phyloP scores from a whole-genome alignment of 768 basidiomycete species.

The Boletus sp. region DNA sequence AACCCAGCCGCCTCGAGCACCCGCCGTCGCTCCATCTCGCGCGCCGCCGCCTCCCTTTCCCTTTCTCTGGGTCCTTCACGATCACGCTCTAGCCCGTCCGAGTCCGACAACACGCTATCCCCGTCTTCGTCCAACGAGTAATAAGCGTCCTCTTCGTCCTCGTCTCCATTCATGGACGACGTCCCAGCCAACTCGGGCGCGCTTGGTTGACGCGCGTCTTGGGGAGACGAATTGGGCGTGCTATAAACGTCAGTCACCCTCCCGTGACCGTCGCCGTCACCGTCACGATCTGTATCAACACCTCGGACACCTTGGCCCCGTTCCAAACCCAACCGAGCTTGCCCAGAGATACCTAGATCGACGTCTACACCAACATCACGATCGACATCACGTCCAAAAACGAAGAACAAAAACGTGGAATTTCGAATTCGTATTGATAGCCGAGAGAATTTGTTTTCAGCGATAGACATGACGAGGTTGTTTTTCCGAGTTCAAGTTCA shows the following conservation, averaged over 20 bases:
- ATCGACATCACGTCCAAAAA: constrained; percentile 10
- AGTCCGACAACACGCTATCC: constrained; percentile 13
- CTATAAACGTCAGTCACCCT: constrained; percentile 19
- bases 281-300: background rate
- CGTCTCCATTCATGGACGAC: constrained; percentile 22
- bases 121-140: constrained; percentile 32
- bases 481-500: constrained; percentile 6
- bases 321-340: background rate
- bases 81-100: background rate
- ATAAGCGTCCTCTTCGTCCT: constrained; percentile 35
- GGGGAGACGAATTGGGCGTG: constrained; percentile 24
- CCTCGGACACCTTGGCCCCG: background rate
- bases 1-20: constrained; percentile 90
- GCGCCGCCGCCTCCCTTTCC: constrained; percentile 50
- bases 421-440: constrained; percentile 18
- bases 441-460: background rate
- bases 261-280: constrained; percentile 1
- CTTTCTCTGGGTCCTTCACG: constrained; percentile 6
- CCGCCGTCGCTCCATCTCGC: constrained; percentile 73
- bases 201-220: constrained; percentile 3
- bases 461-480: constrained; percentile 2
- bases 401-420: constrained; percentile 5
- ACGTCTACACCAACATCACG: constrained; percentile 7
- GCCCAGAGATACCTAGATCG: background rate
- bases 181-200: constrained; percentile 9